Base-by-base conservation (phyloP, 2,329 filamentous ascomycete genomes). In the Kalmusia sp. region DNA sequence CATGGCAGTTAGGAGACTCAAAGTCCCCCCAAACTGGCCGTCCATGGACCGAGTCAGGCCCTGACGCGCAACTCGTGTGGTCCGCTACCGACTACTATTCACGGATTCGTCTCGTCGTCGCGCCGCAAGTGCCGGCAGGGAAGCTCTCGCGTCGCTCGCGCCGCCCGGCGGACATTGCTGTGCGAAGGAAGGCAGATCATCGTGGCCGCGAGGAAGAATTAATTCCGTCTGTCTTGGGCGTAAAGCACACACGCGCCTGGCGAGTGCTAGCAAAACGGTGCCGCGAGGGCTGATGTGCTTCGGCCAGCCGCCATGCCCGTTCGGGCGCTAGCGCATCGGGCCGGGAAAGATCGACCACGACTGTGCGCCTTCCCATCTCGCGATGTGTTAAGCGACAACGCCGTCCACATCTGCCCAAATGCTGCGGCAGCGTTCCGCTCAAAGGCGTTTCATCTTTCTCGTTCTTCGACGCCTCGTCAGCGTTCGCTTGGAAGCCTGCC, bases 321-420 rank as follows among this genome's bases (percentile, higher is more conserved):
- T 28, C 33, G 11, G 44, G 17, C 22, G 3, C 33, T 47, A 47
- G 44, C 44, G 14, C n/a, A 3, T n/a, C 31, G 44, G 31, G 9
- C 31, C 44, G 44, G 37, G 33, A 60, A 56, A 48, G 52, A 54
- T 59, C 62, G 61, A 69, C 67, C 64, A 60, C 56, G 51, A 59
- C 51, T 48, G 54, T 54, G 54, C 55, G n/a, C n/a, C n/a, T 57
- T 53, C 44, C 19, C 40, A 49, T 57, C 48, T 52, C 21, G 35
- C 39, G 15, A 38, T 41, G 50, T 28, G 27, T n/a, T 12, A 34
- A 17, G 21, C 40, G 30, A 35, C 21, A 21, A 40, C 35, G 47
- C 46, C 34, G 34, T 49, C 34, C n/a, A n/a, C n/a, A n/a, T n/a
- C n/a, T n/a, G 46, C 27, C 33, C 6, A 37, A 34, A 8, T 37